A percentile compares a stretch with the other conserved stretches of the same genome.
Evolutionary conservation across 2,329 filamentous ascomycete species (phyloP).

Genomic region (Stagonosporopsis cucurbitacearum): DNA sequence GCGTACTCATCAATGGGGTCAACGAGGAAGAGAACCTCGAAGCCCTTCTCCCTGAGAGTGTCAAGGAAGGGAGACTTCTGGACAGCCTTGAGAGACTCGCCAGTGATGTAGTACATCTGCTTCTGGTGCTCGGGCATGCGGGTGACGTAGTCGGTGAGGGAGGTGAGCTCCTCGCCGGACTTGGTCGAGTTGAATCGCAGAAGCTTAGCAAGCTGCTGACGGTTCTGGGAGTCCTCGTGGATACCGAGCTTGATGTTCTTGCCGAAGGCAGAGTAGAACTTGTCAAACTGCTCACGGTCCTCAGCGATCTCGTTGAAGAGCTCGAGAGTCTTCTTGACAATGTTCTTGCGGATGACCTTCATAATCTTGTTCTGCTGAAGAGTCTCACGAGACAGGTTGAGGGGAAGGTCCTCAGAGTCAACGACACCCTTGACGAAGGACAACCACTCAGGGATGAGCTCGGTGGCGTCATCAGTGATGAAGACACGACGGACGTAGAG

Average conservation of each 20-base stretch:
- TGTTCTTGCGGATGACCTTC: slow-evolving; percentile 99
- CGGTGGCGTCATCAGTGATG: slow-evolving; percentile 99
- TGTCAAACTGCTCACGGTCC: slow-evolving; percentile 99
- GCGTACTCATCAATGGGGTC: slow-evolving; percentile 99
- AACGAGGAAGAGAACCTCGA: slow-evolving; percentile 98
- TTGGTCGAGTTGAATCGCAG: slow-evolving; percentile 99
- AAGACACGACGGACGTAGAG: slow-evolving; percentile 99
- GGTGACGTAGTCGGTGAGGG: slow-evolving; percentile 95
- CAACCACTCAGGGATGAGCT: slow-evolving; percentile 99
- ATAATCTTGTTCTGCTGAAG: slow-evolving; percentile 99
- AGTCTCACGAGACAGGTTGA: slow-evolving; percentile 99
- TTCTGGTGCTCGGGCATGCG: slow-evolving; percentile 99
- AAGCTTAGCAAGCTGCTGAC: slow-evolving; percentile 89
- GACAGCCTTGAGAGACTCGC: slow-evolving; percentile 98
- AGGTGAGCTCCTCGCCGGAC: slow-evolving; percentile 94
- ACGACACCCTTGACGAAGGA: slow-evolving; percentile 99
- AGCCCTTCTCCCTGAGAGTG: slow-evolving; percentile 97
- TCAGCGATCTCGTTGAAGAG: slow-evolving; percentile 99
- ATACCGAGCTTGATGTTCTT: slow-evolving; percentile 99
- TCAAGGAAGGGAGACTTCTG: slow-evolving; percentile 99
- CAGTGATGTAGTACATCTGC: slow-evolving; percentile 99
- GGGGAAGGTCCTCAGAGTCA: slow-evolving; percentile 98
- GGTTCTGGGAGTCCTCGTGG: slow-evolving; percentile 99
- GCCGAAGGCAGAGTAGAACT: slow-evolving; percentile 99
- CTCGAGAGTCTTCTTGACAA: slow-evolving; percentile 99